These are phyloP conservation scores for Hamamelis virginiana DNA, from an alignment of 164 flowering plant genomes.

Conservation along the genomic window DNA sequence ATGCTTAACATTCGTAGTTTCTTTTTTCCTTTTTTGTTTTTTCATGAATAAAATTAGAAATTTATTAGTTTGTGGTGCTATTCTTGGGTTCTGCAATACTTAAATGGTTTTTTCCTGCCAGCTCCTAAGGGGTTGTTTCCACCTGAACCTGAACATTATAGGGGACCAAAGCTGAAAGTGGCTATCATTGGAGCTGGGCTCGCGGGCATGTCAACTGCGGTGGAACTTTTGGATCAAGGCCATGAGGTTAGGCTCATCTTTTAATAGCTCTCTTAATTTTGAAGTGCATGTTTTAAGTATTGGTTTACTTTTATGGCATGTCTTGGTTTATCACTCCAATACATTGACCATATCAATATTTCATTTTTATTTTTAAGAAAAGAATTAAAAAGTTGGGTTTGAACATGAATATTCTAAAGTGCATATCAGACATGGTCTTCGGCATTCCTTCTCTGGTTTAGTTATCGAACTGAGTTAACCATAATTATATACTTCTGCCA, in stretches of 20 bases:
- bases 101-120: slow-evolving; percentile 34
- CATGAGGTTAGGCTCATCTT: slow-evolving; percentile 67
- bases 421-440: not conserved
- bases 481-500: not conserved
- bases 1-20: not conserved
- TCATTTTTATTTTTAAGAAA: not conserved
- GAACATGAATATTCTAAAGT: not conserved
- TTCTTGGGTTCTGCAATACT: not conserved
- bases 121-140: slow-evolving; percentile 98
- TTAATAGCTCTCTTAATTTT: not conserved
- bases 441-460: not conserved
- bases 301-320: not conserved
- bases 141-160: slow-evolving; percentile 89
- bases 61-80: not conserved
- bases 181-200: slow-evolving; percentile 99
- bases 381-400: not conserved
- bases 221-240: slow-evolving; percentile 98
- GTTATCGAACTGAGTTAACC: not conserved
- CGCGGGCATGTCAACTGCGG: slow-evolving; percentile 99
- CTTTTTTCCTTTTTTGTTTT: not conserved
- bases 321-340: not conserved
- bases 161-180: slow-evolving; percentile 94
- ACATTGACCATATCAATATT: not conserved
- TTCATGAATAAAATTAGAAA: not conserved
- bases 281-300: not conserved